These are phyloP conservation scores for Cyberlindnera petersonii DNA, from an alignment of 805 yeast genomes.

Conservation along the genomic window DNA sequence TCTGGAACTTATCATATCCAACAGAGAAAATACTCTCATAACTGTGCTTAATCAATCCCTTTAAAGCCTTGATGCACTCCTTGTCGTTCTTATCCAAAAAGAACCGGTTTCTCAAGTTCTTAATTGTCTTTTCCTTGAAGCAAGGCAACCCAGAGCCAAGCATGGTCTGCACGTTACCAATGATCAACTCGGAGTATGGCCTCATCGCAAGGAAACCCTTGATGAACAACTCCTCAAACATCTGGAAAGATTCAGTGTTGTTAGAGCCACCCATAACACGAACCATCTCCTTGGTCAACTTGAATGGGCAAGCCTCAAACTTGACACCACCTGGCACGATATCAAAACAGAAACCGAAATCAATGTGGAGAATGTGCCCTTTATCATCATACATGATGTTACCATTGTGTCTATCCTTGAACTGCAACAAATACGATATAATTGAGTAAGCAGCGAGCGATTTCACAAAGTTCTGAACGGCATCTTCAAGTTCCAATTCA, in stretches of 20 bases:
- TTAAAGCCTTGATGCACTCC: slow-evolving; percentile 79
- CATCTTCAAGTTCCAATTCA: slow-evolving; percentile 83
- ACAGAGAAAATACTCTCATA: slow-evolving; percentile 86
- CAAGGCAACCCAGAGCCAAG: slow-evolving; percentile 93
- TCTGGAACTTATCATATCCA: slow-evolving; percentile 97
- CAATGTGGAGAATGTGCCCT: slow-evolving; percentile 94
- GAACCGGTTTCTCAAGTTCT: slow-evolving; percentile 71
- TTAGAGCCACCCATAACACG: slow-evolving; percentile 90
- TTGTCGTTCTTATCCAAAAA: slow-evolving; percentile 75
- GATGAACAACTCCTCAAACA: slow-evolving; percentile 95
- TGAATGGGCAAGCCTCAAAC: slow-evolving; percentile 98
- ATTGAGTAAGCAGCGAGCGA: slow-evolving; percentile 93
- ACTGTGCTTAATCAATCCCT: slow-evolving; percentile 70
- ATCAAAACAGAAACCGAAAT: slow-evolving; percentile 97
- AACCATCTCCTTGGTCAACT: slow-evolving; percentile 94
- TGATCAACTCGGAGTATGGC: slow-evolving; percentile 80
- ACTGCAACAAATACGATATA: slow-evolving; percentile 84
- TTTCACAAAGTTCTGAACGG: slow-evolving; percentile 88
- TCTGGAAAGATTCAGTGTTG: slow-evolving; percentile 78
- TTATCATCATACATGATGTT: slow-evolving; percentile 93
- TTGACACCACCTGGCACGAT: slow-evolving; percentile 98
- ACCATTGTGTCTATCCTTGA: slow-evolving; percentile 98
- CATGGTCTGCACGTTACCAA: slow-evolving; percentile 89
- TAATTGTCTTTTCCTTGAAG: slow-evolving; percentile 82
- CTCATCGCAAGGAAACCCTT: slow-evolving; percentile 88